These are phyloP conservation scores for Fusarium sp. DNA, from an alignment of 2,329 filamentous ascomycete genomes.

Conservation along the genomic window DNA sequence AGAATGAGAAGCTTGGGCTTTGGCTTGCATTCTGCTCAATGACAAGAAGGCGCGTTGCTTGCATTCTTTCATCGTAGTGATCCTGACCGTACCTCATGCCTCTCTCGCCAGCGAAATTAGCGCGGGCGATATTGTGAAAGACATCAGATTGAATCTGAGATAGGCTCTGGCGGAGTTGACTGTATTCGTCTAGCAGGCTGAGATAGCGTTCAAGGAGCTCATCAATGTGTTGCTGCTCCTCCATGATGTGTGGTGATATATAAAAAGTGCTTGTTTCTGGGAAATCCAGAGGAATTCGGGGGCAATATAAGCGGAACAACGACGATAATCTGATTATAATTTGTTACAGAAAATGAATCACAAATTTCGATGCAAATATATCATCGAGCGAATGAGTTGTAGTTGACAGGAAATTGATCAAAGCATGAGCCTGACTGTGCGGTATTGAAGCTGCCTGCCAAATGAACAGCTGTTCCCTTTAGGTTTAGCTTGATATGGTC, in stretches of 20 bases:
- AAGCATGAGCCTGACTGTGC: neutral
- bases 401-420: slow-evolving; percentile 1
- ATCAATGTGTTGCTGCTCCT: slow-evolving; percentile 63
- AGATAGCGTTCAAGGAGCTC: slow-evolving; percentile 73
- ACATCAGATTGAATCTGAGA: slow-evolving; percentile 63
- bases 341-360: neutral
- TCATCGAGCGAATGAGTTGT: neutral
- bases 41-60: slow-evolving; percentile 61
- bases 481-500: slow-evolving; percentile 28
- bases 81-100: slow-evolving; percentile 74
- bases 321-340: no score
- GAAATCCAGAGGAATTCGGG: neutral
- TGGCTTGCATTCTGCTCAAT: slow-evolving; percentile 26
- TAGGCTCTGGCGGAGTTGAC: slow-evolving; percentile 64
- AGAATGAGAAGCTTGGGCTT: slow-evolving; percentile 34
- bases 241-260: slow-evolving; percentile 26
- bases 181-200: slow-evolving; percentile 72
- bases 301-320: neutral
- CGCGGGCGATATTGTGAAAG: slow-evolving; percentile 72
- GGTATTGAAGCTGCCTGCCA: slow-evolving; percentile 9
- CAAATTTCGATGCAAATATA: neutral
- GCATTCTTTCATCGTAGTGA: slow-evolving; percentile 79
- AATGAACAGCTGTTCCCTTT: slow-evolving; percentile 10
- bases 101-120: slow-evolving; percentile 75
- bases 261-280: neutral